phyloP scores from a whole-genome alignment of 2,329 filamentous ascomycete genomes.

The Stenocarpella maydis region DNA sequence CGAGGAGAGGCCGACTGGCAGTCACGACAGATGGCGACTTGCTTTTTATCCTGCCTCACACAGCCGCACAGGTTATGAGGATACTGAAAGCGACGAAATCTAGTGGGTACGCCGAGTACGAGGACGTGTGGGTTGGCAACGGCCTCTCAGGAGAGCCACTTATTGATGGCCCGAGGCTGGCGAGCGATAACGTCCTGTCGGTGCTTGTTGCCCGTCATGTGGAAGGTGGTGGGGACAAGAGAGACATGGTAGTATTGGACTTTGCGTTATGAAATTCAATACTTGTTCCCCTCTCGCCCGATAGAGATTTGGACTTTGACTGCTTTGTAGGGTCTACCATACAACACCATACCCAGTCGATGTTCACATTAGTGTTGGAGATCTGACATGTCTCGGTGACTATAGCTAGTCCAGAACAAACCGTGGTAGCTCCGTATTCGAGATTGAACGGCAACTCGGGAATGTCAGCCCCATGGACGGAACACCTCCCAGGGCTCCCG shows the following conservation, averaged over 20 bases:
- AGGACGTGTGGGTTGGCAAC: constrained; percentile 47
- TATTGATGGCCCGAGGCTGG: constrained; percentile 48
- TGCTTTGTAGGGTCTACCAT: neutral
- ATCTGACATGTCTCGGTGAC: too few species aligned
- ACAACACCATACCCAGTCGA: neutral
- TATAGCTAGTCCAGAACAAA: too few species aligned
- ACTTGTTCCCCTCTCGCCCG: too few species aligned
- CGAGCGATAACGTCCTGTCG: constrained; percentile 47
- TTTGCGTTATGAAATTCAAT: constrained; percentile 42
- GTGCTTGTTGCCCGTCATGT: constrained; percentile 43
- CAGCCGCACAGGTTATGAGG: constrained; percentile 41
- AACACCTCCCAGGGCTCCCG: too few species aligned
- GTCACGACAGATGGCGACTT: constrained; percentile 46
- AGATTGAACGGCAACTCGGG: too few species aligned
- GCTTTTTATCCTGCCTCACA: constrained; percentile 48
- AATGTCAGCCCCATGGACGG: too few species aligned
- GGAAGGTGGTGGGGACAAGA: constrained; percentile 27
- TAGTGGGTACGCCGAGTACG: constrained; percentile 44
- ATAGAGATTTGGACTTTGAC: too few species aligned
- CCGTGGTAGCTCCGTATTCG: too few species aligned
- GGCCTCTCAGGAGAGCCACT: constrained; percentile 51
- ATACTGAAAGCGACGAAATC: constrained; percentile 45
- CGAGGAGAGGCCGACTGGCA: constrained; percentile 49
- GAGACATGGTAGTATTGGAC: constrained; percentile 48
- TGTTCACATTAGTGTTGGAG: neutral